Conservation (phyloP, 1,139 yeast species). For the Lodderomyces pseudojiufengensis region DNA sequence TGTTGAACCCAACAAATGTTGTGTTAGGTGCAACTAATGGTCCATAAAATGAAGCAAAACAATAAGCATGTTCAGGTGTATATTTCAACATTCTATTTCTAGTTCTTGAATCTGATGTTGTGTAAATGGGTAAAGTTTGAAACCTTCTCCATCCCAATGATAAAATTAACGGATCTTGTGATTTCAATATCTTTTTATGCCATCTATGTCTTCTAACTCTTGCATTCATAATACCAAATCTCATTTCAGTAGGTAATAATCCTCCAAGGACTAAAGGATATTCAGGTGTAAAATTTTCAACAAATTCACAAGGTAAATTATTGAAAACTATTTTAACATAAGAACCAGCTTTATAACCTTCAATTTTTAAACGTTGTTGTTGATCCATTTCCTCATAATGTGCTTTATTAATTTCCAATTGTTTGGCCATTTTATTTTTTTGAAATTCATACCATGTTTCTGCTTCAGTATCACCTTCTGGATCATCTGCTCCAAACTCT, state of each 20-base stretch:
- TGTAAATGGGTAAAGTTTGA: slow-evolving; percentile 92
- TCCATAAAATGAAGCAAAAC: slow-evolving; percentile 95
- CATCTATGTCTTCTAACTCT: slow-evolving; percentile 97
- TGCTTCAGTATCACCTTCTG: slow-evolving; percentile 69
- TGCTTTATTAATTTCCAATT: slow-evolving; percentile 86
- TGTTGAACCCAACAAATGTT: slow-evolving; percentile 92
- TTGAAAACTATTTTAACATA: slow-evolving; percentile 89
- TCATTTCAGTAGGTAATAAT: slow-evolving; percentile 79
- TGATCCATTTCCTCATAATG: slow-evolving; percentile 72
- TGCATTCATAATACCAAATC: slow-evolving; percentile 90
- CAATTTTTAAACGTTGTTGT: slow-evolving; percentile 72
- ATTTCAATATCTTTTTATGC: slow-evolving; percentile 94
- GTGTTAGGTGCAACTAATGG: slow-evolving; percentile 97
- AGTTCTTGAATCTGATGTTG: slow-evolving; percentile 95
- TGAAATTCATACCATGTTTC: slow-evolving; percentile 98
- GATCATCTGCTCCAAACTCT: slow-evolving; percentile 69
- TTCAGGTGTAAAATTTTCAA: slow-evolving; percentile 78
- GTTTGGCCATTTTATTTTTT: slow-evolving; percentile 95
- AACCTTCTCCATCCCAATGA: slow-evolving; percentile 98
- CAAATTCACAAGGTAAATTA: slow-evolving; percentile 82
- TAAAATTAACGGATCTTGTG: slow-evolving; percentile 91
- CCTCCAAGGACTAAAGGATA: slow-evolving; percentile 92
- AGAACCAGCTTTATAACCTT: slow-evolving; percentile 91
- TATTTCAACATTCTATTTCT: slow-evolving; percentile 97
- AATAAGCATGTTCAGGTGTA: slow-evolving; percentile 97